phyloP scores from a whole-genome alignment of 306 rosid genomes.

The Cyclanthera cordifolia region DNA sequence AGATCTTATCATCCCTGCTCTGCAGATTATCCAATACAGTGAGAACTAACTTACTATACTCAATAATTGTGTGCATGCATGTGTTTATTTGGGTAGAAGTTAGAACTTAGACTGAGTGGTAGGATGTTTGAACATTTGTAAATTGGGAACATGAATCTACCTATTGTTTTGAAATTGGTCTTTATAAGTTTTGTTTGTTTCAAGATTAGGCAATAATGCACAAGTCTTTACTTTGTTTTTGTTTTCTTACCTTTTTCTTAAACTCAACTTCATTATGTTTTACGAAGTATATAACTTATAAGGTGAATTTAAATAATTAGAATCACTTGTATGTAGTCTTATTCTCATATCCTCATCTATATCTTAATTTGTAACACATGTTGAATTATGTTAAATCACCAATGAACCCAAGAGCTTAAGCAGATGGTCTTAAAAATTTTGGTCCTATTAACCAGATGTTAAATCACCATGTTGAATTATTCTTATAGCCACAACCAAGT shows the following conservation, averaged over 20 bases:
- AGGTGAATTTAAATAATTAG: neutral
- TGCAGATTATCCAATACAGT: constrained; percentile 77
- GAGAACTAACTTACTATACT: constrained; percentile 25
- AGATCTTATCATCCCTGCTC: constrained; percentile 56
- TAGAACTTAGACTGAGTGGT: neutral
- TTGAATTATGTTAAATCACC: too few species aligned
- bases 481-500: neutral
- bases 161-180: neutral
- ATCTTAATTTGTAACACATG: neutral
- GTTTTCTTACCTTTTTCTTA: neutral
- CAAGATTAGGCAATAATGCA: neutral
- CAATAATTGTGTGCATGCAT: neutral
- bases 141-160: neutral
- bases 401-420: too few species aligned
- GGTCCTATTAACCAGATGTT: too few species aligned
- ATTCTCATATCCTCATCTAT: neutral
- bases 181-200: neutral
- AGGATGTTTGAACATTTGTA: neutral
- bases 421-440: too few species aligned
- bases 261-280: neutral
- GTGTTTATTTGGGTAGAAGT: neutral
- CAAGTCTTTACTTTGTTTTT: neutral
- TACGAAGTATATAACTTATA: neutral
- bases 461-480: too few species aligned
- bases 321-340: neutral